Conservation (phyloP, 2,329 filamentous ascomycete genomes). For the Fusarium brachygibbosum region DNA sequence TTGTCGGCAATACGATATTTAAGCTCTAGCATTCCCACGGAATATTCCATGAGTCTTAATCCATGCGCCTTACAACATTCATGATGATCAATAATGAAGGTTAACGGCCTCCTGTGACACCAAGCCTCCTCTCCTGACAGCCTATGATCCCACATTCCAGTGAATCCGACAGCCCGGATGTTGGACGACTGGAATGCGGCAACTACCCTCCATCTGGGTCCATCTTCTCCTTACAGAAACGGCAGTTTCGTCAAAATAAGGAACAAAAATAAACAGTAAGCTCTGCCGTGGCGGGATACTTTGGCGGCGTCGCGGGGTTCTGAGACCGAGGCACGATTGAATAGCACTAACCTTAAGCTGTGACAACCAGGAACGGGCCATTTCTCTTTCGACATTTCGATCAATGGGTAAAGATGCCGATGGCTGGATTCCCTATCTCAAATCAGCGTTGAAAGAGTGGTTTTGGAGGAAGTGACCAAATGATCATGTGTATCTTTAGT, state of each 20-base stretch:
- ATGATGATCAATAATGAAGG: not conserved
- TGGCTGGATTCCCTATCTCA: not conserved
- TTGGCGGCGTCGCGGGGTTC: not conserved
- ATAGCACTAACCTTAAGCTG: not conserved
- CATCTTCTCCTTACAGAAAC: not conserved
- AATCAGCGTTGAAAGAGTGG: not conserved
- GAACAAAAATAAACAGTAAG: not conserved
- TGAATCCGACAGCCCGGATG: not conserved
- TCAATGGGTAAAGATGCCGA: not conserved
- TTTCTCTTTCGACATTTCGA: not conserved
- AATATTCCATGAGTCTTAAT: not conserved
- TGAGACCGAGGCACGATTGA: not conserved
- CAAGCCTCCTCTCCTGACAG: not conserved
- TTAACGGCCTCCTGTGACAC: not conserved
- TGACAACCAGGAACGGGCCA: slow-evolving; percentile 13
- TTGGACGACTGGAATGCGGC: slow-evolving; percentile 14
- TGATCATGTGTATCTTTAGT: not conserved
- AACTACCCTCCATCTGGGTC: too few species aligned
- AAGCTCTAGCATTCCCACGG: too few species aligned
- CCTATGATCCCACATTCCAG: not conserved
- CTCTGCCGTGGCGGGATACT: slow-evolving; percentile 12
- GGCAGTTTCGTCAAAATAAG: not conserved
- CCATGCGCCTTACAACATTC: too few species aligned
- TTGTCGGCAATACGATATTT: not conserved
- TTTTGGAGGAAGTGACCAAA: accelerated